Evolutionary conservation across 345 rosid genomes (phyloP).

Genomic region (Clausena lansium): DNA sequence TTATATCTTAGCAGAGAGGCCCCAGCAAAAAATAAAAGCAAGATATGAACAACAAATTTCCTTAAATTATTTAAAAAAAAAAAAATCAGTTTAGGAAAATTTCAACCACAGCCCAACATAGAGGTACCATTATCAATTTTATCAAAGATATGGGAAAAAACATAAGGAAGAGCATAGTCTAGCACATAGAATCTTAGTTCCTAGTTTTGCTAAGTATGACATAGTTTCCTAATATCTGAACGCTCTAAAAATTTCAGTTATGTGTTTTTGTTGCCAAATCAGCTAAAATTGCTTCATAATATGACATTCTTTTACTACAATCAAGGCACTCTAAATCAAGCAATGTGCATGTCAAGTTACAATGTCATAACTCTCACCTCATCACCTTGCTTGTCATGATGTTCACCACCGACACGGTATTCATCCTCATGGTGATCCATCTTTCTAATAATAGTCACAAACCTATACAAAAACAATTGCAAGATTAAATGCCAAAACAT

Average conservation of each 20-base stretch:
- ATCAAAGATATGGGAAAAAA: background rate
- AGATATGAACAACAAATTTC: background rate
- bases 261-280: background rate
- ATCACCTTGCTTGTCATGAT: slow-evolving; percentile 60
- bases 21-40: background rate
- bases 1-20: background rate
- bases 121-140: background rate
- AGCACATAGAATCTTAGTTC: background rate
- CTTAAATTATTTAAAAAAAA: background rate
- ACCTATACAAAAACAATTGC: background rate
- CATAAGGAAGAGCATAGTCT: background rate
- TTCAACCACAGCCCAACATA: slow-evolving; percentile 3
- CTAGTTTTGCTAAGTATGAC: background rate
- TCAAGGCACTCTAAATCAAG: background rate
- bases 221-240: background rate
- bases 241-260: background rate
- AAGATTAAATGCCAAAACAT: background rate
- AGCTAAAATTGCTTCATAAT: background rate
- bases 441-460: slow-evolving; percentile 6
- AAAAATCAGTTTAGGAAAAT: background rate
- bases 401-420: slow-evolving; percentile 39
- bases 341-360: background rate
- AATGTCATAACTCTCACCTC: slow-evolving; percentile 46
- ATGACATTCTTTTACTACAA: background rate
- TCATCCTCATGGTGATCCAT: slow-evolving; percentile 79